These are phyloP conservation scores for Erythrobasidium hasegawianum DNA, from an alignment of 1,284 basidiomycete species.

Conservation along the genomic window DNA sequence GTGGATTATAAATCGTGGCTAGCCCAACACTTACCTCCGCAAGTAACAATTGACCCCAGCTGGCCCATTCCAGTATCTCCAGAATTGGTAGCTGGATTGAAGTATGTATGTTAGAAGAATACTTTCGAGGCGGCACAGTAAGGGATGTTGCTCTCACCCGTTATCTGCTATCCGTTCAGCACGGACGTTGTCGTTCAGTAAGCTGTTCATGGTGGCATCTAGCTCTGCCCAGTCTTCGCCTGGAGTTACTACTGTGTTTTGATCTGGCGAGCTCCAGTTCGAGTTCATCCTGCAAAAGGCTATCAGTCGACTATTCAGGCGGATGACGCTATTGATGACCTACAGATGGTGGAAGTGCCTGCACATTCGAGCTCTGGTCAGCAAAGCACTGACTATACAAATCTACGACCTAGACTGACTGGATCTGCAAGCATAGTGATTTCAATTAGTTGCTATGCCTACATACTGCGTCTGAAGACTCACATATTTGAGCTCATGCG, in stretches of 20 bases:
- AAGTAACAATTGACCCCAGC: constrained; percentile 45
- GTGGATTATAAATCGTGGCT: no score
- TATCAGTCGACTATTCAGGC: no score
- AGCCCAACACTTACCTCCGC: constrained; percentile 36
- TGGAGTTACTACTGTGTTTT: constrained; percentile 48
- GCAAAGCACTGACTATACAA: no score
- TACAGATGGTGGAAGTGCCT: constrained; percentile 51
- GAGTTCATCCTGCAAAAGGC: constrained; percentile 7
- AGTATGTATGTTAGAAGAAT: no score
- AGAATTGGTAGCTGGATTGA: constrained; percentile 39
- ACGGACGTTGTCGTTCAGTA: constrained; percentile 42
- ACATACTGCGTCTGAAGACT: background rate
- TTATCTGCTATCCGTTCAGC: constrained; percentile 45
- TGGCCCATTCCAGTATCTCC: constrained; percentile 46
- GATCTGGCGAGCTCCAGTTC: constrained; percentile 42
- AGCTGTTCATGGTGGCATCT: constrained; percentile 45
- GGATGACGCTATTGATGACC: no score
- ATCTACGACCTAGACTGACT: background rate
- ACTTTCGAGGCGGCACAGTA: no score
- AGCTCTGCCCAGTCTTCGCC: constrained; percentile 42
- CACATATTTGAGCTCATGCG: constrained; percentile 43
- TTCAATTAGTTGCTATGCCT: background rate
- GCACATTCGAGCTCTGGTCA: no score
- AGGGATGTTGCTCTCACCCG: no score
- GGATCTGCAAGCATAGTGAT: constrained; percentile 19